Conservation (phyloP, 371 early-diverging fungal species). For the Mortierella sp. region DNA sequence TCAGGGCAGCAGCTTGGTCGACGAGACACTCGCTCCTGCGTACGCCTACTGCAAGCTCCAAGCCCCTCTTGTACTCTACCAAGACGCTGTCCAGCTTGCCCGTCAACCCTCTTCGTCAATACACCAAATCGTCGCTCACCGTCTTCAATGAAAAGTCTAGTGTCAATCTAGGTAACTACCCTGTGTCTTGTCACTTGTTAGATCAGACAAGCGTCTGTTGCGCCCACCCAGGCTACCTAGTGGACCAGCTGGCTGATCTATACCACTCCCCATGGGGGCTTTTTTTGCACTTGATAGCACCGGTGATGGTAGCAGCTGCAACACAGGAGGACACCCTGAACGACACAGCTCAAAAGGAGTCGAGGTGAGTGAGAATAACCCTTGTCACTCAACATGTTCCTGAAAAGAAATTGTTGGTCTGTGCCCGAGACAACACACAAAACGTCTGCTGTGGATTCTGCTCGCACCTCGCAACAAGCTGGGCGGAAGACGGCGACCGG, state of each 20-base stretch:
- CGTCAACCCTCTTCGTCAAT: slow-evolving; percentile 21
- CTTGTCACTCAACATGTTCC: too few relatives aligned
- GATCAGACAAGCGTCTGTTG: too few relatives aligned
- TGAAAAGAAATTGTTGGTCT: slow-evolving; percentile 1
- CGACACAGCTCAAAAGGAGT: slow-evolving; percentile 13
- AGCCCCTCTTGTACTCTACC: background rate
- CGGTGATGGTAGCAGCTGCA: slow-evolving; percentile 28
- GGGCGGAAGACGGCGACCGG: too few relatives aligned
- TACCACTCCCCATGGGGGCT: background rate
- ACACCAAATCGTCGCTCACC: slow-evolving; percentile 25
- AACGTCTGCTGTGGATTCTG: too few relatives aligned
- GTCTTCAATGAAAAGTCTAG: slow-evolving; percentile 42
- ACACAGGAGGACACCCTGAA: slow-evolving; percentile 25
- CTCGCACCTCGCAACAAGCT: background rate
- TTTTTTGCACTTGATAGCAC: slow-evolving; percentile 21
- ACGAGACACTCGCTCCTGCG: background rate
- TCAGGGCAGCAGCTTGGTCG: background rate
- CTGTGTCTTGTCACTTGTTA: too few relatives aligned
- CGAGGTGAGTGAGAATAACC: background rate
- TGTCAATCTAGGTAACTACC: slow-evolving; percentile 42
- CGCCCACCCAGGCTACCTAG: too few relatives aligned
- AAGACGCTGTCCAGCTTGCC: background rate
- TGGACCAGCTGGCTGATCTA: too few relatives aligned
- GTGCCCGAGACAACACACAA: background rate
- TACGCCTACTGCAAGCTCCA: background rate